Base-by-base conservation (phyloP, 2,329 filamentous ascomycete genomes). In the Karstenula rhodostoma region DNA sequence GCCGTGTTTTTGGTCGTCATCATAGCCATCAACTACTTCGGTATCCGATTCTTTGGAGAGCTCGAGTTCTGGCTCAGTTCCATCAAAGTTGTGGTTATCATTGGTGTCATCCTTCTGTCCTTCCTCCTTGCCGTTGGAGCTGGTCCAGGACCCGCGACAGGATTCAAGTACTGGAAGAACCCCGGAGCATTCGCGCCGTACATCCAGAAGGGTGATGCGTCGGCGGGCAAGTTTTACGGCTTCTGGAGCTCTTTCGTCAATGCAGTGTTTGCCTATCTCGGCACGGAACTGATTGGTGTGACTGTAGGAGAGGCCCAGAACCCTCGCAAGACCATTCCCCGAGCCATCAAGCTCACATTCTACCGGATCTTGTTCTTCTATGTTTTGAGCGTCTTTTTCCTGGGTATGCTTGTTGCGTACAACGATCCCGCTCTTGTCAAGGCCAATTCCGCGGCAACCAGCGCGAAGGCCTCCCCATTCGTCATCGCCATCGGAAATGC, bases 351-450 rank as follows among this genome's bases (percentile, higher is more conserved):
- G 65, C 79, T 80, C 55, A 77, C 80, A n/a, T 78, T 81, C 64
- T 81, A 77, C 73, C 77, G 79, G 57, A 78, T 81, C 54, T 65
- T 73, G 29, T 70, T 94, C 80, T 94, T 94, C 83, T 94, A 94
- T 82, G 84, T 88, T 69, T 77, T 92, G 60, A 89, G 86, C 23
- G 89, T 93, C 37, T 84, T 94, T 55, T 83, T 94, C 54, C 82
- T 94, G 57, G 91, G 91, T 71, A 91, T 92, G 84, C 83, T 90
- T 54, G 89, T 94, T 4, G 90, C 90, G 1, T 94, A 90, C 82
- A 80, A 94, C 82, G 86, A 85, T 42, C 0, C 64, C 0, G 76
- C 86, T 0, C 87, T 93, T 5, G 77, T 80, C 23, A 88, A 89
- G 64, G 87, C 88, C 67, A 86, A 81, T 75, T 80, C 76, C 46